Evolutionary conservation across 2,329 filamentous ascomycete species (phyloP), one percentile per base, ranked within the genome.

Genomic region (Nakataea oryzae): DNA sequence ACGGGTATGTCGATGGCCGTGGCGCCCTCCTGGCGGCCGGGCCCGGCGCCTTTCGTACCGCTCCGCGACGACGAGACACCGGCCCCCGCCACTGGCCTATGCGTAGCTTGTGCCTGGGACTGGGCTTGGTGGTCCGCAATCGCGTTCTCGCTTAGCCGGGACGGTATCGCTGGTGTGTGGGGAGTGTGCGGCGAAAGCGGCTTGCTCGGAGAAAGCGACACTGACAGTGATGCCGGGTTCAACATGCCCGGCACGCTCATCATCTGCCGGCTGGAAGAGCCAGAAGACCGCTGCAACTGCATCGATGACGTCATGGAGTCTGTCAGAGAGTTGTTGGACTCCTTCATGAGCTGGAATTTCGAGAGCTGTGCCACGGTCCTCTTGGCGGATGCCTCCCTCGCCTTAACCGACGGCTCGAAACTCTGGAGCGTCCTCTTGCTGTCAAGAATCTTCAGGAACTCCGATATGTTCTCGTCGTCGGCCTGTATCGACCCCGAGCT

Each of bases 281-380:
- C 90, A 5, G 89, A 91, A 0, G 91, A 95, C 54, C 90, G 85
- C 58, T 96, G 89, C 63, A 97, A 78, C 67, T 96, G 85, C 69
- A 92, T 83, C 0, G 93, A 97, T 0, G 91, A 95, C 30, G 91
- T 91, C 82, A 99, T 91, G 0, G 92, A 96, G 61, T 99, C 95
- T 0, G 91, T 96, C 54, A 99, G 81, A 6, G 86, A 89, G 62
- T 91, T 89, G 70, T 96, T 93, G 0, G 91, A 93, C 64, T 97
- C 93, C 66, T 86, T 85, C 90, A 97, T 93, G 63, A 85, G 83
- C 69, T 95, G 91, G 70, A 95, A 97, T 68, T 89, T 91, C 27
- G 86, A 89, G 54, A 96, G 80, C 67, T 93, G 90, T 55, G 90
- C 89, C 47, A 86, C 87, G 0, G 91, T 93, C 66, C 86, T 84